Conservation (phyloP, 441 rosid genomes). For the Pelargonium cotyledonis region DNA sequence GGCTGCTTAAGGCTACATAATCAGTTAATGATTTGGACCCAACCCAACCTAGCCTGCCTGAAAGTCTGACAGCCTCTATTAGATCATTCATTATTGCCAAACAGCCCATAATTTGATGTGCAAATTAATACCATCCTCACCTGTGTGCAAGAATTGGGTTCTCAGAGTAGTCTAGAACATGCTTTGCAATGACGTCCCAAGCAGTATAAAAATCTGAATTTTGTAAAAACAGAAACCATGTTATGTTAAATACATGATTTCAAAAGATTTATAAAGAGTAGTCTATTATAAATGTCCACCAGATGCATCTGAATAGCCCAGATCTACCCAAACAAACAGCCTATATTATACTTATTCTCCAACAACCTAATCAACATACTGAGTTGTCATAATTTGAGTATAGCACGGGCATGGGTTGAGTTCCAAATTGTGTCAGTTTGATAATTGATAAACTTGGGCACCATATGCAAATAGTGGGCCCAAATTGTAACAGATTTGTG, state of each 20-base stretch:
- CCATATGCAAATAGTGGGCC: not conserved
- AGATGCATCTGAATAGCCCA: not conserved
- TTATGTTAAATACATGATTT: not conserved
- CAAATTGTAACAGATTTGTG: not conserved
- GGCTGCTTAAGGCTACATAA: slow-evolving; percentile 9
- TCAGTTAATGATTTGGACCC: not conserved
- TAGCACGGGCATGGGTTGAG: not conserved
- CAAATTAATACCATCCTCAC: slow-evolving; percentile 31
- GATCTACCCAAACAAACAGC: not conserved
- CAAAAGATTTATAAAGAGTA: not conserved
- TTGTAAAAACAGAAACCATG: slow-evolving; percentile 2
- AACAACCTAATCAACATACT: not conserved
- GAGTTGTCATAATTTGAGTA: not conserved
- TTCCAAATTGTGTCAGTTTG: not conserved
- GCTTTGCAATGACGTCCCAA: slow-evolving; percentile 74
- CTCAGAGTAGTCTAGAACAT: slow-evolving; percentile 41
- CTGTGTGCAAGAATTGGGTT: slow-evolving; percentile 65
- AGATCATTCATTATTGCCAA: slow-evolving; percentile 1
- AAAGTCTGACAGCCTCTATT: not conserved
- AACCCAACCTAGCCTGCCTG: slow-evolving; percentile 8
- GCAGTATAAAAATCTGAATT: slow-evolving; percentile 88
- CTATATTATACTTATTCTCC: not conserved
- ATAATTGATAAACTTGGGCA: not conserved
- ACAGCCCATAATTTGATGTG: not conserved
- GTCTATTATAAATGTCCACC: not conserved